A percentile compares a stretch with the other conserved stretches of the same genome.
These are phyloP conservation scores for Aureobasidium leucospermi DNA, from an alignment of 2,329 filamentous ascomycete species.

Conservation along the genomic window DNA sequence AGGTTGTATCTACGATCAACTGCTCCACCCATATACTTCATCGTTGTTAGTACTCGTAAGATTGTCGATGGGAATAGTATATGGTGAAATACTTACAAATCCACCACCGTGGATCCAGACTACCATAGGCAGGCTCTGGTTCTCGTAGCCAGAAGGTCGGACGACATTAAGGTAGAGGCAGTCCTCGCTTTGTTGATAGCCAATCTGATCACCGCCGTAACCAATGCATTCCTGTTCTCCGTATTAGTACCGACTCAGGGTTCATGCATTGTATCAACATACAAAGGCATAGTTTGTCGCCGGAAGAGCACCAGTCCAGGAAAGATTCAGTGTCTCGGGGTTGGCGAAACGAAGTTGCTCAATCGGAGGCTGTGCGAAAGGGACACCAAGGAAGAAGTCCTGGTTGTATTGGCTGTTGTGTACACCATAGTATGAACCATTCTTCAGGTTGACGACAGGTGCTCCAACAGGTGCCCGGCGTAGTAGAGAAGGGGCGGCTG, in stretches of 20 bases:
- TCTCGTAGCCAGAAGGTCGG: conserved; percentile 42
- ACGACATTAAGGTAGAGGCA: conserved; percentile 55
- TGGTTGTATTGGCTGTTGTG: conserved; percentile 33
- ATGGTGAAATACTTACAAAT: background rate
- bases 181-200: conserved; percentile 39
- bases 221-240: conserved; percentile 26
- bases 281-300: conserved; percentile 31
- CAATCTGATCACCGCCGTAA: conserved; percentile 22
- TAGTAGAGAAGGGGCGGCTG: background rate
- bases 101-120: conserved; percentile 50
- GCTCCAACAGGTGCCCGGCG: conserved; percentile 7
- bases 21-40: conserved; percentile 35
- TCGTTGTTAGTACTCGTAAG: too few species aligned
- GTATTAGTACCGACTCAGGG: background rate
- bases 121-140: conserved; percentile 45
- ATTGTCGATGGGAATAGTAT: too few species aligned
- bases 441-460: conserved; percentile 33
- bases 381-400: conserved; percentile 35
- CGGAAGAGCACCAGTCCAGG: conserved; percentile 30
- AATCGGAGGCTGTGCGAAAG: conserved; percentile 22
- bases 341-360: conserved; percentile 19
- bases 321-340: conserved; percentile 19
- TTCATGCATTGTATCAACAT: background rate
- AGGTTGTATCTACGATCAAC: conserved; percentile 55
- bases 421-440: conserved; percentile 36